Evolutionary conservation across 495 filamentous ascomycete species (phyloP), one percentile per base, ranked within the genome.

Genomic region (Neurospora sp.): DNA sequence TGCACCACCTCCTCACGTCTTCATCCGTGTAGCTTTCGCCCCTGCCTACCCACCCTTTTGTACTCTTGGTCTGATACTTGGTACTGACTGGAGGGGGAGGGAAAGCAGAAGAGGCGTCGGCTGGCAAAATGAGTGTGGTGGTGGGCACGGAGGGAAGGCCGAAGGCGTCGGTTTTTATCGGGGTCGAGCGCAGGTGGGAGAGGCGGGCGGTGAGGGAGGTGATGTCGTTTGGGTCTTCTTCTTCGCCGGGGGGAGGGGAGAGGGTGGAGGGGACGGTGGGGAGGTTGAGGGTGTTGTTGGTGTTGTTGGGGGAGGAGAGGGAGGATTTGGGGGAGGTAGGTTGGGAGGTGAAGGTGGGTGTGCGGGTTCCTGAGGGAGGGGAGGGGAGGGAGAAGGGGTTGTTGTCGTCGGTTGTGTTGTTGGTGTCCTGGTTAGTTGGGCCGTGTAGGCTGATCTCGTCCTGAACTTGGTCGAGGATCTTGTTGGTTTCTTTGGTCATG

Each of bases 1-100:
- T 84, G 78, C 91, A 93, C 91, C 91, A 93, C 31, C 82, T 88
- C 69, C 88, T 88, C 72, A 90, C 85, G 74, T 93, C 90, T 23
- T 88, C 89, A 77, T 91, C 88, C 2, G 86, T 87, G 79, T 83
- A 88, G 7, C 80, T 83, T 37, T 73, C 73, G 71, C 80, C 80
- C 69, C 77, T 82, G 27, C 54, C 54, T 8, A 37, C 54, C 54
- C 54, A 66, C 0, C 1, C 3, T 27, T 18, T 16, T 4, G 49
- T 60, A 11, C 10, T 14, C 27, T 27, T 27, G 20, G 49, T 60
- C 5, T 60, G 49, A 23, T 62, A 62, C 4, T 11, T 54, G 1
- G 46, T 23, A 16, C 74, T 73, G 0, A 79, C 73, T 1, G 81
- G 70, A 0, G 87, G 87, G 76, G 75, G 87, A 88, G 10, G 86